Percentiles rank a stretch among this genome's conserved stretches.
phyloP scores from a whole-genome alignment of 257 asterid genomes.

The Plantago ovata region DNA sequence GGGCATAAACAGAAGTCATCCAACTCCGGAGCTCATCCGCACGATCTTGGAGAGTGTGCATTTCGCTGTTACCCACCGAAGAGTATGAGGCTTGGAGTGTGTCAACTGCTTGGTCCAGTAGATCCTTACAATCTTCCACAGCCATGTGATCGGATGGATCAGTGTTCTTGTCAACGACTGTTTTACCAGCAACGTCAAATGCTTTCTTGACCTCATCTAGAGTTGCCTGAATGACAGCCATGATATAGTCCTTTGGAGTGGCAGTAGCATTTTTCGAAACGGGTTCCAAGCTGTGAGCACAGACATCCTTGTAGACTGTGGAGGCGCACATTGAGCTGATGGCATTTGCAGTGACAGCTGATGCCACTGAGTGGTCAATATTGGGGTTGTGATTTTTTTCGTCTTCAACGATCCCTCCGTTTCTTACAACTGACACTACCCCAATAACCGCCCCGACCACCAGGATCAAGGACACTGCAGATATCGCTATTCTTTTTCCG shows the following conservation, averaged over 20 bases:
- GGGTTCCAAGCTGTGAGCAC: slow-evolving; percentile 21
- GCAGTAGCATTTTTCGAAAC: slow-evolving; percentile 32
- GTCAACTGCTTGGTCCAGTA: slow-evolving; percentile 28
- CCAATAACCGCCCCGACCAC: slow-evolving; percentile 38
- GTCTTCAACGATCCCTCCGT: too few species aligned
- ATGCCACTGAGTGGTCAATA: not conserved
- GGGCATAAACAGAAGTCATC: slow-evolving; percentile 41
- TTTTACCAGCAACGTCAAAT: slow-evolving; percentile 10
- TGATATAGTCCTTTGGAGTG: slow-evolving; percentile 36
- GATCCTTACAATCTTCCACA: slow-evolving; percentile 33
- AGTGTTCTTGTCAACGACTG: not conserved
- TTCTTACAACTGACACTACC: slow-evolving; percentile 21
- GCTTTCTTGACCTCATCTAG: slow-evolving; percentile 28
- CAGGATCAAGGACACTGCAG: slow-evolving; percentile 28
- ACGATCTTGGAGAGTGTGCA: slow-evolving; percentile 29
- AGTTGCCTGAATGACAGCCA: slow-evolving; percentile 31
- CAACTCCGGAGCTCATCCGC: slow-evolving; percentile 46
- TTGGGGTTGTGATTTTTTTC: too few species aligned
- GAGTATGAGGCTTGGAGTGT: slow-evolving; percentile 28
- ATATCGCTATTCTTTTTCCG: slow-evolving; percentile 21
- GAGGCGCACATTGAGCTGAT: slow-evolving; percentile 31
- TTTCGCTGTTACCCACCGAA: slow-evolving; percentile 24
- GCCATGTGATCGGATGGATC: slow-evolving; percentile 35
- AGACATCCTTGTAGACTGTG: slow-evolving; percentile 28
- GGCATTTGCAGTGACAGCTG: slow-evolving; percentile 24